Percentiles rank a stretch among this genome's conserved stretches.
Evolutionary conservation across 495 filamentous ascomycete species (phyloP).

Genomic region (Diplogelasinospora grovesii): DNA sequence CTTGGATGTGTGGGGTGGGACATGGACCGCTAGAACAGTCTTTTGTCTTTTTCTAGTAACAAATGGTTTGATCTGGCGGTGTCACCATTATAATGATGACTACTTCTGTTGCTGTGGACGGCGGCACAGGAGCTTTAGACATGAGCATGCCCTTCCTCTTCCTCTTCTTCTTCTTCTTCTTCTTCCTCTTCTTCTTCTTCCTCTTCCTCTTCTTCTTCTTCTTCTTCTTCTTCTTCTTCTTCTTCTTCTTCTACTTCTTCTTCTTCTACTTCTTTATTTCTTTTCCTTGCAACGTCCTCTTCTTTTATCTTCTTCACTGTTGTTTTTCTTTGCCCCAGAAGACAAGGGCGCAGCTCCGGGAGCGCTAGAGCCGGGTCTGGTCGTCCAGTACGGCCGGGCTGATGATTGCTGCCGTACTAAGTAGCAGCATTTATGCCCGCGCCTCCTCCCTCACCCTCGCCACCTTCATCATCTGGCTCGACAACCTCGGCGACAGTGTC

Average conservation of each 20-base stretch:
- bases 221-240: neutral
- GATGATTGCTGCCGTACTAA: neutral
- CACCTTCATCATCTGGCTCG: too few relatives aligned
- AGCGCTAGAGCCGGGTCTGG: neutral
- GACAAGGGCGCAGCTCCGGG: too few relatives aligned
- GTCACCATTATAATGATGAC: too few relatives aligned
- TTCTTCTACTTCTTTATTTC: neutral
- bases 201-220: neutral
- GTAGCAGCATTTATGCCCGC: too few relatives aligned
- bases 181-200: neutral
- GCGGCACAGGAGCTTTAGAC: too few relatives aligned
- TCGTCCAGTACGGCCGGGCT: neutral
- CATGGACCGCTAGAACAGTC: too few relatives aligned
- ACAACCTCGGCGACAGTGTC: conserved; percentile 45
- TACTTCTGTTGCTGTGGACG: too few relatives aligned
- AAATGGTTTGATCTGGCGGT: too few relatives aligned
- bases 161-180: neutral
- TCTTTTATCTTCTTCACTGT: conserved; percentile 1
- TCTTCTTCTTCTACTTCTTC: neutral
- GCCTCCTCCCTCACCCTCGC: too few relatives aligned
- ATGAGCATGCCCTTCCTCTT: neutral
- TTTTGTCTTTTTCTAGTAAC: too few relatives aligned
- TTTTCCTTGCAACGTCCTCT: neutral
- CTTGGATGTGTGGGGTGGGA: too few relatives aligned
- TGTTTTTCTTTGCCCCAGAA: neutral